Conservation (phyloP, 257 asterid species). For the Paulownia fortunei region DNA sequence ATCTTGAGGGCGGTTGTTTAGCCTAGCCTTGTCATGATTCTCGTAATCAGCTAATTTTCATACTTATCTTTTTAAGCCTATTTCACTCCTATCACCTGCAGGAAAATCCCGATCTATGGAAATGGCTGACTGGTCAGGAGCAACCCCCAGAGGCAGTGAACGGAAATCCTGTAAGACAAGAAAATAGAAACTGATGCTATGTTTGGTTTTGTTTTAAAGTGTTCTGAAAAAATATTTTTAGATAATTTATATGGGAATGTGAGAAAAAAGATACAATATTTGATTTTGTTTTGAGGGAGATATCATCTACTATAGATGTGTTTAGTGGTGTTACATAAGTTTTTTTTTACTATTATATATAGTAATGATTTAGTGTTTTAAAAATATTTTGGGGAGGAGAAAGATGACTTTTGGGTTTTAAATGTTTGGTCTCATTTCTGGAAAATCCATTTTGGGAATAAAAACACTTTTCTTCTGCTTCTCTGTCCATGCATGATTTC, state of each 20-base stretch:
- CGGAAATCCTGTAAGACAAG: slow-evolving; percentile 67
- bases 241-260: slow-evolving; percentile 10
- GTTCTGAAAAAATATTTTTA: too few relatives aligned
- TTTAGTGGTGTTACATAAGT: too few relatives aligned
- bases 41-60: neutral
- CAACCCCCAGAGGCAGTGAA: slow-evolving; percentile 78
- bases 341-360: too few relatives aligned
- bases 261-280: too few relatives aligned
- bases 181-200: slow-evolving; percentile 11
- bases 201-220: neutral
- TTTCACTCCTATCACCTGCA: slow-evolving; percentile 36
- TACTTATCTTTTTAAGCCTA: neutral
- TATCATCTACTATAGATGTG: too few relatives aligned
- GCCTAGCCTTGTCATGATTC: slow-evolving; percentile 4
- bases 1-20: neutral
- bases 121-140: slow-evolving; percentile 90
- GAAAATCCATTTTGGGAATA: too few relatives aligned
- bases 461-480: neutral
- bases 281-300: too few relatives aligned
- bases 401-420: too few relatives aligned
- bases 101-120: slow-evolving; percentile 98
- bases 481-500: neutral
- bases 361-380: too few relatives aligned
- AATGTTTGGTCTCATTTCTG: too few relatives aligned
- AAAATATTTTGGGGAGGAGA: too few relatives aligned